Conservation (phyloP, 1,139 yeast species). For the Eremothecium cymbalariae region DNA sequence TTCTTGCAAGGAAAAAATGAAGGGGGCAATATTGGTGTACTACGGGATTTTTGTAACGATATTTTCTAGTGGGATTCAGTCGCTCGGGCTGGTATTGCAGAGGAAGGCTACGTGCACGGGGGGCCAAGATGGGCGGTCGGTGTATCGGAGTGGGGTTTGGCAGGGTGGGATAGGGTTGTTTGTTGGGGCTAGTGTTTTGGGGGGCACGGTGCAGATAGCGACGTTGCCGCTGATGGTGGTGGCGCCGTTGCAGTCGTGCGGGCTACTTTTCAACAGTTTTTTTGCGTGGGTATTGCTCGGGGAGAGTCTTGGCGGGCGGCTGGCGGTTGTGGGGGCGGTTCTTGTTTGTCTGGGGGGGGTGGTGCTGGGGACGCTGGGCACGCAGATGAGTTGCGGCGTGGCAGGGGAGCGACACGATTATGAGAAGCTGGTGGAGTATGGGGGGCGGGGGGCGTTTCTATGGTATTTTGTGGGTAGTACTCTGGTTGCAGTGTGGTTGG, state of each 20-base stretch:
- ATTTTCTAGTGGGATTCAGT: constrained; percentile 71
- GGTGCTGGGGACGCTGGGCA: constrained; percentile 69
- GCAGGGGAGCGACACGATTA: constrained; percentile 37
- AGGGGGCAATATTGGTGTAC: constrained; percentile 20
- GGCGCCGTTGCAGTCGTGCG: constrained; percentile 80
- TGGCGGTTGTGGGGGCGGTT: constrained; percentile 56
- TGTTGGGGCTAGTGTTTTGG: constrained; percentile 65
- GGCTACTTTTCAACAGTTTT: constrained; percentile 75
- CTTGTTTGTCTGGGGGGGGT: constrained; percentile 69
- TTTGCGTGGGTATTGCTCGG: constrained; percentile 62
- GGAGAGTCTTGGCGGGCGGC: constrained; percentile 57
- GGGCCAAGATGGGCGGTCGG: constrained; percentile 27
- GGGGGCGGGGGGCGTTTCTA: constrained; percentile 37
- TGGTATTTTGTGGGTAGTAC: constrained; percentile 38
- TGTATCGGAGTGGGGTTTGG: constrained; percentile 62
- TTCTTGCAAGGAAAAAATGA: too few relatives aligned
- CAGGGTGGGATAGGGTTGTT: constrained; percentile 64
- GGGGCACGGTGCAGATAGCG: constrained; percentile 76
- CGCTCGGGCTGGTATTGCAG: constrained; percentile 76
- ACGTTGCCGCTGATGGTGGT: constrained; percentile 74
- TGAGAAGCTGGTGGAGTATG: constrained; percentile 38
- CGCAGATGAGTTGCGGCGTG: constrained; percentile 6
- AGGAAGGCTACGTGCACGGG: constrained; percentile 49
- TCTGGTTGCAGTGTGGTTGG: constrained; percentile 27
- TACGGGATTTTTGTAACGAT: constrained; percentile 69